Conservation (phyloP, 2,329 filamentous ascomycete species). For the Plectosphaerella cucumerina region DNA sequence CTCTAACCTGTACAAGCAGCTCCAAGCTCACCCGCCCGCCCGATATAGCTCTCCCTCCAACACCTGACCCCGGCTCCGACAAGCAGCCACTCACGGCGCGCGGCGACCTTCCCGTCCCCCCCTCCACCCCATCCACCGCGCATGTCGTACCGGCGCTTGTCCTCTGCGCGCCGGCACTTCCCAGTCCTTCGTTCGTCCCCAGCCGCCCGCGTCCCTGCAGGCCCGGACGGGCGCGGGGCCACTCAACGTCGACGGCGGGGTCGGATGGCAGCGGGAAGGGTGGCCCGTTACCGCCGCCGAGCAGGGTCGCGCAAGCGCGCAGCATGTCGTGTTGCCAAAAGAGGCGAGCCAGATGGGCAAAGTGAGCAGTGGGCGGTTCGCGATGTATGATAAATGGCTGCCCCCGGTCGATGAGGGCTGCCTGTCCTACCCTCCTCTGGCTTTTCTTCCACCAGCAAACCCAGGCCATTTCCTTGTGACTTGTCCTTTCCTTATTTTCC, state of each 20-base stretch:
- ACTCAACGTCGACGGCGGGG: not conserved
- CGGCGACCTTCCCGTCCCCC: no score
- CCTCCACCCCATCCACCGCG: no score
- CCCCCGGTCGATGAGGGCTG: not conserved
- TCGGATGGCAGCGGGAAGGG: not conserved
- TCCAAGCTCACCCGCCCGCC: no score
- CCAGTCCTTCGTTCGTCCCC: not conserved
- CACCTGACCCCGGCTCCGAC: no score
- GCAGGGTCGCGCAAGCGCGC: slow-evolving; percentile 1
- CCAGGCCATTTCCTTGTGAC: not conserved
- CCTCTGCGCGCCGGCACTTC: not conserved
- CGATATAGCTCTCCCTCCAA: no score
- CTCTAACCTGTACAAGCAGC: no score
- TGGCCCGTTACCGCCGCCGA: not conserved
- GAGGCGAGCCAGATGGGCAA: no score
- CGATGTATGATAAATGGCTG: not conserved
- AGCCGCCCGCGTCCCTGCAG: not conserved
- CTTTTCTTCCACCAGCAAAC: not conserved
- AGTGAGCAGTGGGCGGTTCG: no score
- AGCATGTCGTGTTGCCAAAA: slow-evolving; percentile 8
- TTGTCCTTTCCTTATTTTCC: not conserved
- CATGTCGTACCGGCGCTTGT: not conserved
- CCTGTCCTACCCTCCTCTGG: not conserved
- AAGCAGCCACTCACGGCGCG: no score
- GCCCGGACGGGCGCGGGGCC: not conserved